phyloP scores from a whole-genome alignment of 2,329 filamentous ascomycete genomes.

The Microdochium nivale region DNA sequence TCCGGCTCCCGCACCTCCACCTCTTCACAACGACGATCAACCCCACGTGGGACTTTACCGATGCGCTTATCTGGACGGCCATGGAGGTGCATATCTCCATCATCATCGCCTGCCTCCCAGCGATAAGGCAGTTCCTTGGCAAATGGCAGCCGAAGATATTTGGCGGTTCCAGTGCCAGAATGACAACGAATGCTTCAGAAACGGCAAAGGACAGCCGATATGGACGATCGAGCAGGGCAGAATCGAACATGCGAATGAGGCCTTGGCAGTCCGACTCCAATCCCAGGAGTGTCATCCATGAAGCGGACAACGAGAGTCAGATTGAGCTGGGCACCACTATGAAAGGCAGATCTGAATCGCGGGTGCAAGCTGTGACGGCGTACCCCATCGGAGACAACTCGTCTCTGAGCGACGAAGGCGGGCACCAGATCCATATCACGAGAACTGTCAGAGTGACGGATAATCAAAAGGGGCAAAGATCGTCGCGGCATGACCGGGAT shows the following conservation, averaged over 20 bases:
- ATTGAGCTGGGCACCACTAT: conserved; percentile 20
- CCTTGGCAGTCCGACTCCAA: neutral
- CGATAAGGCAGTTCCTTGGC: conserved; percentile 22
- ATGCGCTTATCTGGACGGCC: conserved; percentile 32
- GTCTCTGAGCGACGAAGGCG: neutral
- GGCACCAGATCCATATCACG: neutral
- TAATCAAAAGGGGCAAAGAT: neutral
- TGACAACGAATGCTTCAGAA: neutral
- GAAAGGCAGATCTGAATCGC: neutral
- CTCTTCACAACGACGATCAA: conserved; percentile 23
- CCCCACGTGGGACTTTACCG: conserved; percentile 17
- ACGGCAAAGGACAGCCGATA: neutral
- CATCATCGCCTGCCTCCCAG: conserved; percentile 30
- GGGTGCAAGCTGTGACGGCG: neutral
- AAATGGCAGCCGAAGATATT: neutral
- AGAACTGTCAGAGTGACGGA: neutral
- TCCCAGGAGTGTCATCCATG: conserved; percentile 1
- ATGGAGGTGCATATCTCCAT: conserved; percentile 32
- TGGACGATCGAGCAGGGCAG: neutral
- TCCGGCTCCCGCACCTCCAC: conserved; percentile 25
- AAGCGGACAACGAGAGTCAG: conserved; percentile 13
- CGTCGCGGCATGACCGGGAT: no score
- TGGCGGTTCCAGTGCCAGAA: neutral
- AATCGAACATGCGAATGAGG: neutral
- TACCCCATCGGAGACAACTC: neutral